Evolutionary conservation across 2,329 filamentous ascomycete genomes (phyloP), one percentile per base, ranked within the genome.

Genomic region (Gaeumannomyces sp.): DNA sequence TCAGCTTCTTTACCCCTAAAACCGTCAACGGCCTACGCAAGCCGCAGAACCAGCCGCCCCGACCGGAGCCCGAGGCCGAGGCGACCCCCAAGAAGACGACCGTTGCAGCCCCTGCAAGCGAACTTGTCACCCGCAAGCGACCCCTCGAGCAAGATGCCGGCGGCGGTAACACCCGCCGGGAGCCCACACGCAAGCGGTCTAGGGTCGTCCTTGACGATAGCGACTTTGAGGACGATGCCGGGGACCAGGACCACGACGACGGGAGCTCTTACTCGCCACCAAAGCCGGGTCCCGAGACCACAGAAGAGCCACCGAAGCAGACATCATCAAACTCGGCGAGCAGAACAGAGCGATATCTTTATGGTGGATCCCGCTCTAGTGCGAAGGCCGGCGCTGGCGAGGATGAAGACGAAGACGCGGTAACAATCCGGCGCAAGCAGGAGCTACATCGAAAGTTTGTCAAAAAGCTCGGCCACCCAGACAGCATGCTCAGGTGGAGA

Each of bases 361-460:
- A 84, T 70, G 77, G 79, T 66, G 76, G 72, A 7, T 77, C 79
- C 22, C 77, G 70, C 64, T 29, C 86, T 75, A 69, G 78, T 35
- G 70, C 68, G 0, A 73, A 75, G 57, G 73, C 76, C 5, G 74
- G 76, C 1, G 73, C 72, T 1, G 76, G 79, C 1, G 81, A 85
- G 19, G 80, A 82, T 7, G 69, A 68, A 1, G 68, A 69, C 4
- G 69, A 73, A 8, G 84, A 84, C 64, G 77, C 78, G 3, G 80
- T 80, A 1, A 83, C 73, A 29, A 78, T 78, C 69, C 84, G 79
- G 67, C 80, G 81, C 66, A 93, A 89, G 72, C 85, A 90, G 66
- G 87, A 86, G 61, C 78, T 97, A 29, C 95, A 97, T 73, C 82
- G 85, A 67, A 90, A 88, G 70, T 99, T 98, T 72, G 89, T 98